phyloP scores from a whole-genome alignment of 305 asterid genomes.

The Rubia tinctorum region DNA sequence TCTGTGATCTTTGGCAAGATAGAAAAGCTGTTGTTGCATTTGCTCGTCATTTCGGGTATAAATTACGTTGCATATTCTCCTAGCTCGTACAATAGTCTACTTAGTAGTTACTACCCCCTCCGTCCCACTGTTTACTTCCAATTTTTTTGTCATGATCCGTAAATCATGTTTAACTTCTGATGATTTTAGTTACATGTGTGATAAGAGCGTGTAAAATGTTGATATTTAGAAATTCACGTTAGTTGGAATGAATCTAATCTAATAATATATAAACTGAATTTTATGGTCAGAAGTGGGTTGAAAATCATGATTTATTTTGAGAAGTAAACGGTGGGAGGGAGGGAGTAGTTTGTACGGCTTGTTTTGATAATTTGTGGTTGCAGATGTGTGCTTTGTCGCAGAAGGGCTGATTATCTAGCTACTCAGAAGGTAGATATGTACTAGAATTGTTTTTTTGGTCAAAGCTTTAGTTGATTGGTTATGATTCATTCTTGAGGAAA shows the following conservation, averaged over 20 bases:
- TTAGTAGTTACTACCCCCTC: background rate
- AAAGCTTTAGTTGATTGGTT: background rate
- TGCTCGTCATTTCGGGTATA: conserved; percentile 96
- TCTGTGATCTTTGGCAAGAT: conserved; percentile 86
- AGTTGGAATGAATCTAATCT: background rate
- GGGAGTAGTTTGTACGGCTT: background rate
- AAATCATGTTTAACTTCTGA: background rate
- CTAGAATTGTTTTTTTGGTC: background rate
- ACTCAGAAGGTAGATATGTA: conserved; percentile 55
- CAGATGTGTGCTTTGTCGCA: conserved; percentile 94
- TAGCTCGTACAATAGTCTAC: background rate
- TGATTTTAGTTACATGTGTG: background rate
- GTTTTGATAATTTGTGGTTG: conserved; percentile 12
- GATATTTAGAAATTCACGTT: background rate
- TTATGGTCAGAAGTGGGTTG: background rate
- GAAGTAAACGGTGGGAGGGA: background rate
- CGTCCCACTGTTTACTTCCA: background rate
- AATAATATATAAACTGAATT: background rate
- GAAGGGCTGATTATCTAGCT: conserved; percentile 82
- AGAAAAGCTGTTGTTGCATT: conserved; percentile 94
- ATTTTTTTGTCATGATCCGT: background rate
- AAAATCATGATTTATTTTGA: background rate
- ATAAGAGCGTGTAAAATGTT: background rate
- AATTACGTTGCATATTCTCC: conserved; percentile 6
- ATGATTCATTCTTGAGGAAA: background rate